These are phyloP conservation scores for Avena eriantha DNA, from an alignment of 176 grass and related monocot genomes.

Conservation along the genomic window DNA sequence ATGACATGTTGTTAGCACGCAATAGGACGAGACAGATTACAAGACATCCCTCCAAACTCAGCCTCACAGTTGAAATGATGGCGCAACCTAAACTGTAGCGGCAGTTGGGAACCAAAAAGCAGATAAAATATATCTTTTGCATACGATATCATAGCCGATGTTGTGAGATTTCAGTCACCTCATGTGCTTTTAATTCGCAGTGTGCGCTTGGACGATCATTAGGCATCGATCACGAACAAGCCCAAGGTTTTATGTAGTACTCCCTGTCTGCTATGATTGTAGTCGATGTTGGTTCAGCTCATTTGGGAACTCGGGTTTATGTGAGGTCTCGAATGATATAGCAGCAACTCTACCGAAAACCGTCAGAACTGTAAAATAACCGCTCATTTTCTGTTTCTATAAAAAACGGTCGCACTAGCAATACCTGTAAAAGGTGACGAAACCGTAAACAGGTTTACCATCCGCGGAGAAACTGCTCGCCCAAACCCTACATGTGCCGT, in stretches of 20 bases:
- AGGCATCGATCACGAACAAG: background rate
- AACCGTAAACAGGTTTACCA: no score
- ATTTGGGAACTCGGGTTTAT: conserved; percentile 13
- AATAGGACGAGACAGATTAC: background rate
- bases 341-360: no score
- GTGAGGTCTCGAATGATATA: background rate
- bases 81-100: background rate
- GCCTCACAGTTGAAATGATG: background rate
- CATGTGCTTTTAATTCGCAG: background rate
- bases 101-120: background rate
- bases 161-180: conserved; percentile 15
- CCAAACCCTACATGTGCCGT: no score
- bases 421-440: no score
- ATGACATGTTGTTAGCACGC: background rate
- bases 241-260: background rate
- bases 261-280: conserved; percentile 5
- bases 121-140: background rate
- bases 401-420: no score
- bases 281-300: conserved; percentile 40
- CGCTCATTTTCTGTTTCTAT: no score
- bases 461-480: no score
- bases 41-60: background rate
- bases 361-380: no score
- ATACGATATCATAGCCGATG: background rate
- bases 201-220: conserved; percentile 4